These are phyloP conservation scores for Medicago truncatula DNA, from an alignment of 306 rosid genomes.

Conservation along the genomic window DNA sequence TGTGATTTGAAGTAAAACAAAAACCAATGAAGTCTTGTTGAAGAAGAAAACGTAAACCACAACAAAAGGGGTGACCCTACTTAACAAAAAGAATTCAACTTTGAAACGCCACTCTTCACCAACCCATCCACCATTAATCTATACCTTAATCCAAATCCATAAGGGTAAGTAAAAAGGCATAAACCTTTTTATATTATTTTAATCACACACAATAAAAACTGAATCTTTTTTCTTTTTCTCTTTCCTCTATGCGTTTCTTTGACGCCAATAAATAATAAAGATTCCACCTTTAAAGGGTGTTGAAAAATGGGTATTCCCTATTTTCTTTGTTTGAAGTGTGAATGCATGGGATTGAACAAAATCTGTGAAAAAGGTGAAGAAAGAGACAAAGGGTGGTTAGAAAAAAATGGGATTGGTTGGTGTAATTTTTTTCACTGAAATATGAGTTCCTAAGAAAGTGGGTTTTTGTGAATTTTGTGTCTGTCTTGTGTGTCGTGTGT, in stretches of 20 bases:
- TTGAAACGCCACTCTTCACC: constrained; percentile 40
- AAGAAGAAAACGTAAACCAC: constrained; percentile 7
- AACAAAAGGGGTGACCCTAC: constrained; percentile 23
- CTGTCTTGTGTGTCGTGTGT: too few species aligned
- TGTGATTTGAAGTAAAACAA: constrained; percentile 12
- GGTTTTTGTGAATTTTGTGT: too few species aligned
- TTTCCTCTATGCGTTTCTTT: constrained; percentile 7
- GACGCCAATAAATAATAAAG: neutral
- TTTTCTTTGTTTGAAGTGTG: neutral
- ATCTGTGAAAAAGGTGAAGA: neutral
- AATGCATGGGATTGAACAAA: neutral
- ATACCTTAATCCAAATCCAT: constrained; percentile 7
- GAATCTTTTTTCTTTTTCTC: neutral
- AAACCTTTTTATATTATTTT: constrained; percentile 26
- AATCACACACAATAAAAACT: neutral
- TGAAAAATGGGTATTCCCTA: neutral
- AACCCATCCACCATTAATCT: constrained; percentile 18
- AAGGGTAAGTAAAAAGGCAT: constrained; percentile 13
- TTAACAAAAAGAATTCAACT: constrained; percentile 34
- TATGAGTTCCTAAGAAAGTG: too few species aligned
- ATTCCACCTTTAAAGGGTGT: neutral
- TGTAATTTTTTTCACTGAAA: too few species aligned
- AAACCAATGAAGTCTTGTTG: neutral
- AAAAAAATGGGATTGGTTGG: too few species aligned
- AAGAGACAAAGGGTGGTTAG: too few species aligned